These are phyloP conservation scores for Cutaneotrichosporon sp. DNA, from an alignment of 1,284 basidiomycete species.

Conservation along the genomic window DNA sequence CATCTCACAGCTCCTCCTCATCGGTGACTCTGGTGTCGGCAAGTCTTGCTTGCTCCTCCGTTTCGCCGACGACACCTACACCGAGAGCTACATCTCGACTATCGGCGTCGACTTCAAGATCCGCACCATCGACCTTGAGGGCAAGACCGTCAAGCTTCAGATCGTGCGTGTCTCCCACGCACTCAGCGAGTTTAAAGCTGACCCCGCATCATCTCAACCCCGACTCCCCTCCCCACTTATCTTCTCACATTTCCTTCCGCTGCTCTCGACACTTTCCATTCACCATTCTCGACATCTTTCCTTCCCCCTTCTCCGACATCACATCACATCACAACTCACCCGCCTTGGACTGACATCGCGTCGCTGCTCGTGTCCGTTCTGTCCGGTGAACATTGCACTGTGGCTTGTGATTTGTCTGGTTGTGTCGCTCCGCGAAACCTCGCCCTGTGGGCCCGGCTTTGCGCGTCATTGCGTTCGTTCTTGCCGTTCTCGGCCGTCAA, in stretches of 20 bases:
- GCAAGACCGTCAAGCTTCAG: slow-evolving; percentile 99
- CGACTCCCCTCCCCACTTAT: slow-evolving; percentile 9
- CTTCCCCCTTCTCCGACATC: not conserved
- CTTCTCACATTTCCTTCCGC: slow-evolving; percentile 9
- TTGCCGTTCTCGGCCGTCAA: slow-evolving; percentile 3
- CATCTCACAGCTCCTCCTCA: slow-evolving; percentile 57
- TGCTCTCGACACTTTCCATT: slow-evolving; percentile 2
- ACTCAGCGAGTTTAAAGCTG: slow-evolving; percentile 30
- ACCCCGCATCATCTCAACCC: slow-evolving; percentile 19
- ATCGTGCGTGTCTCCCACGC: slow-evolving; percentile 64
- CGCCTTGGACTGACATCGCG: slow-evolving; percentile 15
- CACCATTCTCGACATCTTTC: not conserved
- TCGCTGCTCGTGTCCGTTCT: not conserved
- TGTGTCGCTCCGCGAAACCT: slow-evolving; percentile 6
- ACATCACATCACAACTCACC: slow-evolving; percentile 1
- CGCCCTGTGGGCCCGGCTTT: slow-evolving; percentile 13
- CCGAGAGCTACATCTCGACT: slow-evolving; percentile 97
- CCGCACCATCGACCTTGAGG: slow-evolving; percentile 97
- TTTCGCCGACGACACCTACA: slow-evolving; percentile 99
- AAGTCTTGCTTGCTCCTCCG: slow-evolving; percentile 96
- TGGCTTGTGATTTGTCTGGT: slow-evolving; percentile 6
- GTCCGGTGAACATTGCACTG: not conserved
- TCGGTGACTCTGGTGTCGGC: slow-evolving; percentile 86
- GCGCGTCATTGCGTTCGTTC: slow-evolving; percentile 1
- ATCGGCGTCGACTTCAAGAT: slow-evolving; percentile 99